Evolutionary conservation across 2,329 filamentous ascomycete species (phyloP).

Genomic region (Cercospora brassicicola): DNA sequence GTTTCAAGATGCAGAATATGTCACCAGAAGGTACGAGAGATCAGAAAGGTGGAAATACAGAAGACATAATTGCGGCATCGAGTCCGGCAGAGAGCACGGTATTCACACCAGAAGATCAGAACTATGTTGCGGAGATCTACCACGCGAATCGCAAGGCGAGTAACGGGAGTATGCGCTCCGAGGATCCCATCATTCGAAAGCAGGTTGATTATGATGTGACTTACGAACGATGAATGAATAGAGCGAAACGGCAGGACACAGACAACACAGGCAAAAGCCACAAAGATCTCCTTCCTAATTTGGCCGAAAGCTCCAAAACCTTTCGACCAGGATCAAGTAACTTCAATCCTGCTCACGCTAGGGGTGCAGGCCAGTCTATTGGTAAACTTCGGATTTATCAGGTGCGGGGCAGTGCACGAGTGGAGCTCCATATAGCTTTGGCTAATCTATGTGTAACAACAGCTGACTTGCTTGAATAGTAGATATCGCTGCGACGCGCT

Average conservation of each 20-base stretch:
- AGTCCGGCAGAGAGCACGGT: background rate
- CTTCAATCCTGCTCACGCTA: slow-evolving; percentile 1
- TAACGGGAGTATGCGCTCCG: slow-evolving; percentile 14
- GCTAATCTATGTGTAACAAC: background rate
- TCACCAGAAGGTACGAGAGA: slow-evolving; percentile 6
- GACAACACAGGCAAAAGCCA: background rate
- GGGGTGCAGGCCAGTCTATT: background rate
- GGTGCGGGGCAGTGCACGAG: background rate
- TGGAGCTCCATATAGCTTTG: background rate
- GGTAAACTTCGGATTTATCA: background rate
- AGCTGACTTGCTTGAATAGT: background rate
- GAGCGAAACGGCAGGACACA: background rate
- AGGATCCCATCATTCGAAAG: slow-evolving; percentile 21
- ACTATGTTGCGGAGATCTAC: slow-evolving; percentile 22
- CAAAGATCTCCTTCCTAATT: slow-evolving; percentile 3
- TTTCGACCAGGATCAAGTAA: background rate
- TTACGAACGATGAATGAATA: slow-evolving; percentile 11
- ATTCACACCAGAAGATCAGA: slow-evolving; percentile 15
- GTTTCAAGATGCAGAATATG: slow-evolving; percentile 14
- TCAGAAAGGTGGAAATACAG: background rate
- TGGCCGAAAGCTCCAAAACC: background rate
- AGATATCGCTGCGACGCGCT: background rate
- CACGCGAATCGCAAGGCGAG: slow-evolving; percentile 18
- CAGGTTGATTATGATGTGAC: slow-evolving; percentile 22
- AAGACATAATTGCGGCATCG: slow-evolving; percentile 1